Base-by-base conservation (phyloP, 208 protist genomes). In the Acanthamoeba pearcei region DNA sequence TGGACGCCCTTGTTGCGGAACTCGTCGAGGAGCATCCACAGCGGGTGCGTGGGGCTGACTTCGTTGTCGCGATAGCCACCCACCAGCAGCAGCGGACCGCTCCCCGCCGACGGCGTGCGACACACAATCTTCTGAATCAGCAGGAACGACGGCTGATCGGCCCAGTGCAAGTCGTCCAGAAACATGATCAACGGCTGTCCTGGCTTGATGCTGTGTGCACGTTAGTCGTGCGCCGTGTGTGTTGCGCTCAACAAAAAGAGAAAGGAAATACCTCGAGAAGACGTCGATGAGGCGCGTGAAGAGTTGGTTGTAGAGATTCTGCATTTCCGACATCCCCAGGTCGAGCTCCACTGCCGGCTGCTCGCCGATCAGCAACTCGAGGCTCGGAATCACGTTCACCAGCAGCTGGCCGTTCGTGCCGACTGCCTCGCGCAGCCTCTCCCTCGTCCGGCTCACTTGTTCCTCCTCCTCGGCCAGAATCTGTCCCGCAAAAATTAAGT, bases 281-380 rank as follows among this genome's bases (percentile, higher is more conserved):
- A 42, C 80, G 51, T 88, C 80, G 53, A 88, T 88, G 0, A 88
- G 80, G 51, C 80, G 80, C 24, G 80, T 88, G 80, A 88, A 88
- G 49, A 88, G 80, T 42, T 88, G 80, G 53, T 88, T 88, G 53
- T 88, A 93, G 42, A 93, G 60, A 27, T 93, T 93, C n/a, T 93
- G 88, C 51, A 93, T 93, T 35, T 93, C 88, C 6, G 88, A 93
- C 64, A 93, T 72, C 2, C 88, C 88, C 9, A 93, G 88, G 60
- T 93, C 88, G 27, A 80, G 62, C 19, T 93, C 66, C 19, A 93
- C 66, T 5, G 60, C 64, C 24, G 88, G 88, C 66, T 93, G 88
- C 46, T 72, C 64, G 38, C 88, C 88, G n/a, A 93, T 42, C 19
- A 93, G 64, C 88, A 93, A 22, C 49, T 93, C 88, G 15, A 93